Evolutionary conservation across 768 basidiomycete species (phyloP).

Genomic region (Lepiota subincarnata): DNA sequence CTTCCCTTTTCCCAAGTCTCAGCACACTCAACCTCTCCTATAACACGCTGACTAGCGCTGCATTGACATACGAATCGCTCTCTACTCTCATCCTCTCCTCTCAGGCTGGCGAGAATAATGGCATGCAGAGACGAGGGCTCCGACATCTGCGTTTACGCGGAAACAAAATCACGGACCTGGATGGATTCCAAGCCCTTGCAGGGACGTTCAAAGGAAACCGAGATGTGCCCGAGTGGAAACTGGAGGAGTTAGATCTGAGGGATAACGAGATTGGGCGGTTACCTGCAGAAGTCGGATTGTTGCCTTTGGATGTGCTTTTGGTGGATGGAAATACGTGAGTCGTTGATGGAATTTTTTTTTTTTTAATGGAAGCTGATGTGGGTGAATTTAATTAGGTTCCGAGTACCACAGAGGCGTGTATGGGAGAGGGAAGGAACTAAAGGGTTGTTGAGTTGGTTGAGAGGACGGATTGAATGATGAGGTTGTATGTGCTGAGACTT

Average conservation of each 20-base stretch:
- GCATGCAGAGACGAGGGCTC: conserved; percentile 44
- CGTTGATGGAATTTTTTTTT: background rate
- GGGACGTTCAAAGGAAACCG: conserved; percentile 62
- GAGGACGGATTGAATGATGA: conserved; percentile 60
- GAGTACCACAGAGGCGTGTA: conserved; percentile 72
- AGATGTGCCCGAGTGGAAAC: conserved; percentile 61
- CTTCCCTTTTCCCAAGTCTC: conserved; percentile 67
- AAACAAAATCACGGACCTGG: conserved; percentile 58
- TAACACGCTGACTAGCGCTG: conserved; percentile 56
- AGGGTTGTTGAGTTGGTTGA: conserved; percentile 73
- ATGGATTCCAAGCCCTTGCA: conserved; percentile 60
- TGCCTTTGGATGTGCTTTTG: conserved; percentile 76
- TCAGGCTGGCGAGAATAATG: conserved; percentile 4
- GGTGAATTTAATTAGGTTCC: conserved; percentile 48
- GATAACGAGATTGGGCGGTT: conserved; percentile 77
- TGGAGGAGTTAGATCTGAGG: conserved; percentile 79
- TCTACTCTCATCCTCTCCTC: conserved; percentile 48
- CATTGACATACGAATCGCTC: conserved; percentile 46
- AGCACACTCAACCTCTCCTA: conserved; percentile 71
- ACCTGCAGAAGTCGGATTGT: conserved; percentile 63
- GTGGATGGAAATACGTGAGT: conserved; percentile 84
- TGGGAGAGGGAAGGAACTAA: conserved; percentile 89
- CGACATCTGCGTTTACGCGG: conserved; percentile 65
- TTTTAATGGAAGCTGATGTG: background rate
- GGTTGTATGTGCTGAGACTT: background rate